These are phyloP conservation scores for Saturnispora zaruensis DNA, from an alignment of 805 yeast species.

Conservation along the genomic window DNA sequence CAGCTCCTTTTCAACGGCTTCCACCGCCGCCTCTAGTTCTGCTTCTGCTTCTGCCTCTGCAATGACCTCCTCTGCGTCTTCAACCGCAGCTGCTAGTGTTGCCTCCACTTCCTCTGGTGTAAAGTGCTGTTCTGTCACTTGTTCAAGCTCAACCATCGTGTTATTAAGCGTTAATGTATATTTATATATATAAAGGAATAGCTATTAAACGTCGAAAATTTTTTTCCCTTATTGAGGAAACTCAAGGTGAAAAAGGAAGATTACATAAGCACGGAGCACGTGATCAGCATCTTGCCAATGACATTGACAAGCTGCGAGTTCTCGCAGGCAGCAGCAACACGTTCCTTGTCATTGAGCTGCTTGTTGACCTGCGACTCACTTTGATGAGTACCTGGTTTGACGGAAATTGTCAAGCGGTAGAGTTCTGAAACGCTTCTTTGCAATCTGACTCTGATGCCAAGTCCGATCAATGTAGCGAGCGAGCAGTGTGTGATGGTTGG, in stretches of 20 bases:
- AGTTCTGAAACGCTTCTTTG: slow-evolving; percentile 84
- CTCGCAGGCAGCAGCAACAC: slow-evolving; percentile 98
- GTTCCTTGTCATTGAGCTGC: slow-evolving; percentile 92
- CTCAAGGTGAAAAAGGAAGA: too few relatives aligned
- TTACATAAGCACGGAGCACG: slow-evolving; percentile 38
- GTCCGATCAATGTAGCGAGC: slow-evolving; percentile 88
- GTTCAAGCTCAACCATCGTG: slow-evolving; percentile 67
- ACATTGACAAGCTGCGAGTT: slow-evolving; percentile 85
- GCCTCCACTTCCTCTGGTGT: slow-evolving; percentile 12
- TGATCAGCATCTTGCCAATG: slow-evolving; percentile 84
- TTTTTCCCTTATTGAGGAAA: too few relatives aligned
- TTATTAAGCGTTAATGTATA: not conserved
- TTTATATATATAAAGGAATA: not conserved
- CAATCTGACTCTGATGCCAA: slow-evolving; percentile 86
- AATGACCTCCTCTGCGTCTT: slow-evolving; percentile 9
- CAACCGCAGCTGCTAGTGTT: slow-evolving; percentile 8
- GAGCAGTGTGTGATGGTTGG: slow-evolving; percentile 98
- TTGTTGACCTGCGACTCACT: slow-evolving; percentile 94
- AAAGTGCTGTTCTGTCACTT: slow-evolving; percentile 43
- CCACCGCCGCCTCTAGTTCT: slow-evolving; percentile 30
- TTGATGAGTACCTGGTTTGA: slow-evolving; percentile 91
- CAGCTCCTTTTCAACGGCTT: slow-evolving; percentile 26
- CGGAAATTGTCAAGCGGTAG: slow-evolving; percentile 66
- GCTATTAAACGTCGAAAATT: not conserved
- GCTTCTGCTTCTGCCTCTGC: slow-evolving; percentile 17